Conservation (phyloP, 208 protist genomes). For the Leishmania martiniquensis region DNA sequence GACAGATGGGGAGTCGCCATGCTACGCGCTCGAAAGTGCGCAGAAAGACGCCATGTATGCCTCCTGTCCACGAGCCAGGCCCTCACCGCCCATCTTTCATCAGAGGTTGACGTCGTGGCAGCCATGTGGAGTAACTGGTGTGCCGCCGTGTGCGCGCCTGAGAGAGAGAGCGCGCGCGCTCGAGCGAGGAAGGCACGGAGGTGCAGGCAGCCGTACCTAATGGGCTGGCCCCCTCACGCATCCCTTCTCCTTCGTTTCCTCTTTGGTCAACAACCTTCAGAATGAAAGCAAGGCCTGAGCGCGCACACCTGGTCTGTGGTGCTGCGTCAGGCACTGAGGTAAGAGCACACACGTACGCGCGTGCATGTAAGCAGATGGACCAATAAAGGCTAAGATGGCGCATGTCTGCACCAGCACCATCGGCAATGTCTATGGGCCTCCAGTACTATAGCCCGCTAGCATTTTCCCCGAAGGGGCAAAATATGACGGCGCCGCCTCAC, state of each 20-base stretch:
- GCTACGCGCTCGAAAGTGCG: neutral
- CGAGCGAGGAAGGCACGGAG: neutral
- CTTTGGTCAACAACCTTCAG: neutral
- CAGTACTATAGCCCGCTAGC: neutral
- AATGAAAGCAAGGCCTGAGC: neutral
- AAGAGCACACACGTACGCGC: neutral
- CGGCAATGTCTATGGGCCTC: neutral
- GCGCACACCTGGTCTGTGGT: neutral
- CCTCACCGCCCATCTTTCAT: neutral
- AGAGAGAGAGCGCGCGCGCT: neutral
- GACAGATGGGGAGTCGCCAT: neutral
- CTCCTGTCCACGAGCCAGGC: neutral
- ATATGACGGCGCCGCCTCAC: conserved; percentile 12
- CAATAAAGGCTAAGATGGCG: neutral
- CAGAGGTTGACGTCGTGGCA: neutral
- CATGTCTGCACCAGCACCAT: neutral
- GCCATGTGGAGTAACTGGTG: neutral
- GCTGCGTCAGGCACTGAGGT: too few relatives aligned
- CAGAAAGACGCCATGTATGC: neutral
- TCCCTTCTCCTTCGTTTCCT: neutral
- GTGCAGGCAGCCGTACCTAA: neutral
- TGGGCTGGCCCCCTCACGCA: neutral
- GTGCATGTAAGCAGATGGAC: neutral
- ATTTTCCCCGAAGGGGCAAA: conserved; percentile 23
- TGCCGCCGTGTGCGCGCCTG: neutral